A percentile compares a stretch with the other conserved stretches of the same genome.
phyloP scores from a whole-genome alignment of 179 eudicot genomes.

The Gypsophila paniculata region DNA sequence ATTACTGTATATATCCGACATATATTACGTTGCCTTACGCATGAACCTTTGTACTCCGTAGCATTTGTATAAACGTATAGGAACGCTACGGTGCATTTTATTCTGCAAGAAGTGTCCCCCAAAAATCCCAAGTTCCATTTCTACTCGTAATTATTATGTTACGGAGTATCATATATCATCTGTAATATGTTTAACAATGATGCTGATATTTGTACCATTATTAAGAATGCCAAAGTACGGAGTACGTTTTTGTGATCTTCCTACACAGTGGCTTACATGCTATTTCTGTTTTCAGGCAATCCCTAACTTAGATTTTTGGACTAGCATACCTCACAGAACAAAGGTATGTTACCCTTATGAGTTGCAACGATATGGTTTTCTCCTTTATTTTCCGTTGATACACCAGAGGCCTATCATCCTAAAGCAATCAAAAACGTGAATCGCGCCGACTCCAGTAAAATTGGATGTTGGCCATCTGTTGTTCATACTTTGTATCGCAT shows the following conservation, averaged over 20 bases:
- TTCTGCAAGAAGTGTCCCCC: neutral
- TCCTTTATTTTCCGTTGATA: neutral
- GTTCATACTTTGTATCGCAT: neutral
- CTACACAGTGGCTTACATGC: neutral
- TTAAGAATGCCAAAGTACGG: constrained; percentile 2
- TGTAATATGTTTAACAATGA: neutral
- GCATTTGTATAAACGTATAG: neutral
- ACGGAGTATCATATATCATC: neutral
- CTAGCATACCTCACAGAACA: constrained; percentile 65
- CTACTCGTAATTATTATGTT: too few species aligned
- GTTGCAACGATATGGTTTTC: neutral
- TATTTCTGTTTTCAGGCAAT: constrained; percentile 45
- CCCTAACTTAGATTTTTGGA: constrained; percentile 89
- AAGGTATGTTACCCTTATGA: constrained; percentile 45
- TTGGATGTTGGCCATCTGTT: constrained; percentile 1
- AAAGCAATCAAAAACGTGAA: neutral
- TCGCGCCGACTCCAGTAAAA: neutral
- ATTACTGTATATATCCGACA: neutral
- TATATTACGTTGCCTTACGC: neutral
- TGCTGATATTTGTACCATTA: neutral
- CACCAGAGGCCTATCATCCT: neutral
- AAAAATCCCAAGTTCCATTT: neutral
- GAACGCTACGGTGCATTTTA: neutral
- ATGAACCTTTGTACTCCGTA: too few species aligned
- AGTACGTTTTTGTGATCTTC: neutral